Conservation (phyloP, 2,329 filamentous ascomycete species). For the Monilinia aucupariae region DNA sequence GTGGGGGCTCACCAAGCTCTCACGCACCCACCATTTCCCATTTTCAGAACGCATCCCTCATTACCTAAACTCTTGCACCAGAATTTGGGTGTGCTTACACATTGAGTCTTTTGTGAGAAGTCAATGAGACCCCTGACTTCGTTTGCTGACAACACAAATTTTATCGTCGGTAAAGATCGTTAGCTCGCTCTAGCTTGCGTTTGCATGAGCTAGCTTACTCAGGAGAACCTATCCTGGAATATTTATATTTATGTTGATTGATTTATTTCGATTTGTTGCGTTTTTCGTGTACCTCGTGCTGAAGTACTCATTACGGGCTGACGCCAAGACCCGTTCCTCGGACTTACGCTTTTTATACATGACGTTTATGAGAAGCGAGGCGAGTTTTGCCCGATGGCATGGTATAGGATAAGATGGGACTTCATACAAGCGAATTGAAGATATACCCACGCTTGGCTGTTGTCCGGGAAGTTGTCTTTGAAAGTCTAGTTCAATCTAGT, state of each 20-base stretch:
- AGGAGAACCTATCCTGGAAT: background rate
- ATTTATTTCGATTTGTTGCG: too few relatives aligned
- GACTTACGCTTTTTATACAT: constrained; percentile 7
- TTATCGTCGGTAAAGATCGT: constrained; percentile 16
- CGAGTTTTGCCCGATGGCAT: background rate
- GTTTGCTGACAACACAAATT: constrained; percentile 21
- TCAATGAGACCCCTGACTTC: constrained; percentile 5
- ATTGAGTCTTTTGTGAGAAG: background rate
- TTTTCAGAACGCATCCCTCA: constrained; percentile 17
- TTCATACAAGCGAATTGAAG: background rate
- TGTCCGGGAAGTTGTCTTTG: background rate
- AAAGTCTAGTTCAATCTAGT: background rate
- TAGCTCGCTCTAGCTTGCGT: background rate
- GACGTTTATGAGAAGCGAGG: background rate
- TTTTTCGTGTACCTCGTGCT: constrained; percentile 5
- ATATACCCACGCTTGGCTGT: background rate
- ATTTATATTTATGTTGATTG: too few relatives aligned
- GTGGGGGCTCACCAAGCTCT: background rate
- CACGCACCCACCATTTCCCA: too few relatives aligned
- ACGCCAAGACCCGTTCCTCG: constrained; percentile 18
- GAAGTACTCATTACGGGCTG: constrained; percentile 22
- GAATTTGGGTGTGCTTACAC: constrained; percentile 16
- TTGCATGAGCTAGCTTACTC: background rate
- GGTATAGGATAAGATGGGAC: background rate
- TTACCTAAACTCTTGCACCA: constrained; percentile 25